phyloP scores from a whole-genome alignment of 1,284 basidiomycete genomes.

The Cystobasidiaceae sp. region DNA sequence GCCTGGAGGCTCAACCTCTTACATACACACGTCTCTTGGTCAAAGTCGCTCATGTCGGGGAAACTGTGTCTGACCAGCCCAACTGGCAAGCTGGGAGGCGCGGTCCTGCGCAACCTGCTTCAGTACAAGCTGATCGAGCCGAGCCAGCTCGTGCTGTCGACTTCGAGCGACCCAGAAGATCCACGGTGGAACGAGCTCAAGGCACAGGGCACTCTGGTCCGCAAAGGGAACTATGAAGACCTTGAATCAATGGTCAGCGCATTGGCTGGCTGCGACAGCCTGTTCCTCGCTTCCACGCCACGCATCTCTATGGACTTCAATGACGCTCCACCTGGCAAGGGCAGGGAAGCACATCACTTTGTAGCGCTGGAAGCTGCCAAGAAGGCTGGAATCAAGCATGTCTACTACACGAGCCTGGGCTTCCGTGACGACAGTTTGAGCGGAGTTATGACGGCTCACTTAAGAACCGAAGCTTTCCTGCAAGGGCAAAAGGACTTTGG shows the following conservation, averaged over 20 bases:
- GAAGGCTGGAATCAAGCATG: neutral
- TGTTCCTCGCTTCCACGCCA: slow-evolving; percentile 9
- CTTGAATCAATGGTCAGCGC: neutral
- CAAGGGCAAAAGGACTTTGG: neutral
- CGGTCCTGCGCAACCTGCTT: slow-evolving; percentile 6
- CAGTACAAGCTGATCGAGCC: neutral
- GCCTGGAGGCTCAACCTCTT: too few species aligned
- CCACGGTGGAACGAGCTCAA: neutral
- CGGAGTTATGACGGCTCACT: slow-evolving; percentile 10
- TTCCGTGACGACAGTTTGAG: slow-evolving; percentile 7
- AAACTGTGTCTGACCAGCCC: slow-evolving; percentile 1
- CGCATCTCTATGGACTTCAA: slow-evolving; percentile 8
- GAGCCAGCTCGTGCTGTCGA: slow-evolving; percentile 3
- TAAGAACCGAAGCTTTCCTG: neutral
- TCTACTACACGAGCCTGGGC: slow-evolving; percentile 6
- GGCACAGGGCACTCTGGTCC: neutral
- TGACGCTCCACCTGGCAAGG: slow-evolving; percentile 1
- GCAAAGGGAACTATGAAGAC: slow-evolving; percentile 9
- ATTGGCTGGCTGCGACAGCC: neutral
- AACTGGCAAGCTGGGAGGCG: slow-evolving; percentile 3
- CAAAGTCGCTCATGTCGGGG: slow-evolving; percentile 8
- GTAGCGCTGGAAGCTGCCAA: slow-evolving; percentile 9
- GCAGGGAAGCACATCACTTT: slow-evolving; percentile 9
- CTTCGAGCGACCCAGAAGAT: slow-evolving; percentile 1
- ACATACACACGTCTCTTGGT: too few species aligned